Evolutionary conservation across 2,329 filamentous ascomycete species (phyloP).

Genomic region (Microdochium trichocladiopsis): DNA sequence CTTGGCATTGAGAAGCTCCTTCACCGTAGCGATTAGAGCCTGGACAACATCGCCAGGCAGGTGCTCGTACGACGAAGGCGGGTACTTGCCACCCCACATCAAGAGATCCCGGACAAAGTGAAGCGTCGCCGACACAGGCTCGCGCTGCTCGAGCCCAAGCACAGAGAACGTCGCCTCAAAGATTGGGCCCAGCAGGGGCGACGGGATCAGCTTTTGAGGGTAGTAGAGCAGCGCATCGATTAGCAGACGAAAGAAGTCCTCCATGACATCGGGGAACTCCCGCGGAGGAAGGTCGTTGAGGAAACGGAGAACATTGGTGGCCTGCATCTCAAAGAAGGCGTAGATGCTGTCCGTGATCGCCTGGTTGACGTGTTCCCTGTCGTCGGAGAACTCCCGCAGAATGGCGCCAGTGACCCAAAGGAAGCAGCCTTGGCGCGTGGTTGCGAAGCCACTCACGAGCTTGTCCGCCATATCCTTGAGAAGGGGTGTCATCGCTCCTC

Average conservation of each 20-base stretch:
- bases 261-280: conserved; percentile 78
- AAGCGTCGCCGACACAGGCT: conserved; percentile 83
- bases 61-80: conserved; percentile 49
- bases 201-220: conserved; percentile 74
- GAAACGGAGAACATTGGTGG: conserved; percentile 80
- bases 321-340: conserved; percentile 89
- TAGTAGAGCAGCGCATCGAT: conserved; percentile 93
- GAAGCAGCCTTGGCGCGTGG: conserved; percentile 89
- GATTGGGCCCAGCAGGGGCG: conserved; percentile 71
- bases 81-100: conserved; percentile 76
- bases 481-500: conserved; percentile 79
- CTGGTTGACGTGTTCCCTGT: conserved; percentile 75
- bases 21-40: conserved; percentile 67
- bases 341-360: conserved; percentile 85
- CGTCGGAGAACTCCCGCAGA: conserved; percentile 89
- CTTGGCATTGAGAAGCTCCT: conserved; percentile 60
- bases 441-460: conserved; percentile 75
- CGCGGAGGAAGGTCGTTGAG: conserved; percentile 72
- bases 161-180: conserved; percentile 83
- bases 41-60: conserved; percentile 52
- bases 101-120: conserved; percentile 91
- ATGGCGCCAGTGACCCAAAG: conserved; percentile 97
- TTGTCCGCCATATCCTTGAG: conserved; percentile 83
- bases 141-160: conserved; percentile 81
- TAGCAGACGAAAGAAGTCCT: conserved; percentile 92